Base-by-base conservation (phyloP, 192 early-diverging fungal species). In the Linnemannia schmuckeri region DNA sequence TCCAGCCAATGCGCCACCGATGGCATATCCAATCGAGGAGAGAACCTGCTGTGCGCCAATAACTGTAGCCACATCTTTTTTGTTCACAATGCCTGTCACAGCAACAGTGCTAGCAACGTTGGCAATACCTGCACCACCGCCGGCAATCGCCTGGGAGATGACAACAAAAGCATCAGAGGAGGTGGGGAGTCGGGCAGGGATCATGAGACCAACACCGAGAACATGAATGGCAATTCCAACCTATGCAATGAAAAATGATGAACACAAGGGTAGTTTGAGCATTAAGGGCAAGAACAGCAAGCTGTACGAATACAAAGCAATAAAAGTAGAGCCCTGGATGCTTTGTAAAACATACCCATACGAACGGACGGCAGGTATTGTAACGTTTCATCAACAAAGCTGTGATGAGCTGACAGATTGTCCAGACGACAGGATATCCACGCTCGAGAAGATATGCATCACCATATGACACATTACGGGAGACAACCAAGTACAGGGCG, bases 351-450 rank as follows among this genome's bases (percentile, higher is more conserved):
- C 54, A 55, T 75, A 75, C 74, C 74, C 74, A 75, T 0, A 75
- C 74, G 38, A 75, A 75, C 12, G 74, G 74, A 40, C 74, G 74
- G 52, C 74, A 75, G 44, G 74, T 75, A 20, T 75, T 75, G 74
- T 54, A 75, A 35, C 74, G 74, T 30, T 75, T 75, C 74, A 75
- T 75, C 74, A 75, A 61, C 41, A 75, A 37, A 22, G 74, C 74
- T 40, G 74, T 75, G 33, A 75, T 61, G 37, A 75, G 74, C 24
- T 75, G 74, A 33, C 46, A 54, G 74, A 75, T 57, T 54, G 52
- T 75, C 74, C 74, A 75, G 1, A 75, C 74, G 37, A 75, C 49
- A 49, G 74, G 74, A 40, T 57, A 75, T 52, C 74, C 74, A 75
- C 74, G 74, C 52, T 75, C 74, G 15, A 75, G 72, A 47, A 42